phyloP scores from a whole-genome alignment of 176 grass and related monocot genomes.

The Triticum turgidum region DNA sequence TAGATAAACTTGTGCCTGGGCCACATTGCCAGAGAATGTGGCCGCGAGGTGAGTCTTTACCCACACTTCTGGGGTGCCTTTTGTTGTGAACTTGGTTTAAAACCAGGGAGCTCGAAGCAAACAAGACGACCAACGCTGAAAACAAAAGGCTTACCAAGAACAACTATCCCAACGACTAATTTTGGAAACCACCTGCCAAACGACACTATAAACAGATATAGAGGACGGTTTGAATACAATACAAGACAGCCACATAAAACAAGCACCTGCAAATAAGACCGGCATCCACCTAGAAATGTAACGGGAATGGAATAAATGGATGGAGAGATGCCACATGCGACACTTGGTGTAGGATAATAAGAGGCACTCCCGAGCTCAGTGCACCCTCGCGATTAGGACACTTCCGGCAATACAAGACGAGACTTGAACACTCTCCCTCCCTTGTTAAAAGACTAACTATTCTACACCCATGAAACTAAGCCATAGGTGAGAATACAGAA shows the following conservation, averaged over 20 bases:
- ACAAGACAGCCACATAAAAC: background rate
- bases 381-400: no score
- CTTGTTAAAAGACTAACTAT: constrained; percentile 37
- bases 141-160: no score
- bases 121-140: no score
- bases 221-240: background rate
- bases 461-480: constrained; percentile 58
- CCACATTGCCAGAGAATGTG: no score
- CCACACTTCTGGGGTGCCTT: no score
- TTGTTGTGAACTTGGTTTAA: no score
- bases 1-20: no score
- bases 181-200: no score
- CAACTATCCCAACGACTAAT: no score
- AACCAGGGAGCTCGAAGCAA: no score
- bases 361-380: no score
- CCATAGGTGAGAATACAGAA: constrained; percentile 42
- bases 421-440: constrained; percentile 14
- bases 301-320: background rate
- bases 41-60: no score
- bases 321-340: background rate
- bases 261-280: background rate
- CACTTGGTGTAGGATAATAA: constrained; percentile 28
- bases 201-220: background rate
- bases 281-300: background rate
- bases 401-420: background rate